Conservation (phyloP, 768 basidiomycete genomes). For the Kwoniella bestiolae region DNA sequence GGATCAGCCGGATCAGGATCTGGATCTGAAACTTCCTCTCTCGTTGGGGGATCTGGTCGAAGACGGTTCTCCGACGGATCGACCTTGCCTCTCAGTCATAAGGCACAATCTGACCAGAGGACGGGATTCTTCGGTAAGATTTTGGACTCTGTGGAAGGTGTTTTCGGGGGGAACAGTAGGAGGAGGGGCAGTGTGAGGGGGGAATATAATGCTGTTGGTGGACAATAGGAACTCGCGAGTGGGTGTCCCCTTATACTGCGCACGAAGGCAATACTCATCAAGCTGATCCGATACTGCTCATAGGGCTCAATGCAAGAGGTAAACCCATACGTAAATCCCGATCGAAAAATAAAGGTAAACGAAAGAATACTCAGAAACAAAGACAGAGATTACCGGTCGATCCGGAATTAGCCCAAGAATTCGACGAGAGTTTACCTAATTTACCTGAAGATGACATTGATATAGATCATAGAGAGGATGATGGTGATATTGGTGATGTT, state of each 20-base stretch:
- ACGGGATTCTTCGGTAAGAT: conserved; percentile 17
- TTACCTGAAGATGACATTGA: conserved; percentile 17
- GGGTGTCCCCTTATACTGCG: conserved; percentile 15
- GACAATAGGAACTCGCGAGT: conserved; percentile 57
- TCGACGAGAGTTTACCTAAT: conserved; percentile 27
- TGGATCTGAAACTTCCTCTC: conserved; percentile 36
- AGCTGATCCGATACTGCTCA: conserved; percentile 1
- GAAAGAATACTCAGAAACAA: neutral
- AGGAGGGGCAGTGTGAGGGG: conserved; percentile 32
- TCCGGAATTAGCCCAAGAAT: conserved; percentile 36
- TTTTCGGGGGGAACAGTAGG: conserved; percentile 21
- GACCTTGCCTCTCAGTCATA: conserved; percentile 40
- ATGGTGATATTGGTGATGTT: conserved; percentile 17
- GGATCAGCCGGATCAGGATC: conserved; percentile 31
- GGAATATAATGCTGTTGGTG: conserved; percentile 40
- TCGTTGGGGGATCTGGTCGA: conserved; percentile 19
- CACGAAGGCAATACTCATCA: neutral
- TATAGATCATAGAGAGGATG: conserved; percentile 5
- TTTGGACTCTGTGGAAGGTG: conserved; percentile 9
- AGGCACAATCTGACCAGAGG: conserved; percentile 32
- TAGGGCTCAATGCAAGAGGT: conserved; percentile 37
- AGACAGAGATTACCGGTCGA: conserved; percentile 12
- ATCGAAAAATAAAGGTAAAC: neutral
- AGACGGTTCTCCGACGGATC: conserved; percentile 24
- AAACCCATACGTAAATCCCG: conserved; percentile 16